Base-by-base conservation (phyloP, 225 moss, liverwort and hornwort genomes). In the Sphagnum tenellum region DNA sequence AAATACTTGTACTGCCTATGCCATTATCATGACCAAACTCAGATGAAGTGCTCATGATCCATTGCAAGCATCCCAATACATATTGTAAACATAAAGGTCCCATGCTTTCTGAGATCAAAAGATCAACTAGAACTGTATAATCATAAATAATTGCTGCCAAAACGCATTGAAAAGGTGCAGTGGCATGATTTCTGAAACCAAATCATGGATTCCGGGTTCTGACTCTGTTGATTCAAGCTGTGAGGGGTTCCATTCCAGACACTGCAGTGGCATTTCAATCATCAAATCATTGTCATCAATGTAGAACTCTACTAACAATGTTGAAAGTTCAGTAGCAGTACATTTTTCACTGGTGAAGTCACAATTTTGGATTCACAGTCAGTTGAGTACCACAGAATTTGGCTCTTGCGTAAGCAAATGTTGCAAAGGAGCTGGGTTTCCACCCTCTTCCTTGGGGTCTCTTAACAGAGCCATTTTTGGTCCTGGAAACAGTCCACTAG, bases 271-370 rank as follows among this genome's bases (percentile, higher is more conserved):
- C 64, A 78, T 80, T 71, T 86, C 73, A 54, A 91, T 75, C 81
- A 91, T 81, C 69, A 91, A 74, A 59, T 86, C 88, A 70, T 91
- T 88, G 75, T 88, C 88, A 57, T 88, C 81, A 50, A 80, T 62
- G 69, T 77, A 91, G 47, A 88, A 64, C 12, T 74, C 60, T 52
- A 91, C 79, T 57, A 88, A 66, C 45, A 69, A 52, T 68, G 67
- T 56, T 44, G 88, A 77, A 45, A 91, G 71, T 10, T 72, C 74
- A 67, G 70, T 56, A 46, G 29, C 61, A 63, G 71, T 64, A 50
- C 9, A 55, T 52, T 62, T 80, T 59, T 53, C 61, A 12, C 64
- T 45, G 5, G 12, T 13, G 57, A 67, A 57, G 4, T 6, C 71
- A 64, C 53, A 62, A 63, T 60, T 78, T 67, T 82, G 82, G 14